Conservation (phyloP, 352 stramenopile genomes). For the Pythium folliculosum region DNA sequence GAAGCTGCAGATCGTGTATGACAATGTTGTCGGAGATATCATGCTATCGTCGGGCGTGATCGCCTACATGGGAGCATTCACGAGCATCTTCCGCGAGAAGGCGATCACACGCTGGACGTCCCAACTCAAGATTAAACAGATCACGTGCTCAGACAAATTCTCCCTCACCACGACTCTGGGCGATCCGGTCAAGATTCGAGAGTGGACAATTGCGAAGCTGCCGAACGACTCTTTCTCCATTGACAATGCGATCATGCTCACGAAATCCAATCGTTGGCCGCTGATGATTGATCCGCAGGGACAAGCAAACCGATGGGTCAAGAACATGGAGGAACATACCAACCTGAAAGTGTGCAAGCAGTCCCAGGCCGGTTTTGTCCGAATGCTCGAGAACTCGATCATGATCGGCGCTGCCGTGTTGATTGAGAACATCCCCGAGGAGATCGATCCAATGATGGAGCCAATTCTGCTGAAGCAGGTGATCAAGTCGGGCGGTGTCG, state of each 20-base stretch:
- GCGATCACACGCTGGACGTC: slow-evolving; percentile 86
- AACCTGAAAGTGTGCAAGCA: slow-evolving; percentile 94
- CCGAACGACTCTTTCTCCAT: slow-evolving; percentile 95
- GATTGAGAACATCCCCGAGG: slow-evolving; percentile 94
- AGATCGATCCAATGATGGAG: slow-evolving; percentile 94
- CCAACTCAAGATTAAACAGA: slow-evolving; percentile 58
- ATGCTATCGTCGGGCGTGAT: slow-evolving; percentile 94
- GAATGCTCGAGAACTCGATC: slow-evolving; percentile 95
- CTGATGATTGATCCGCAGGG: slow-evolving; percentile 97
- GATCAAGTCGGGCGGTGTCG: slow-evolving; percentile 85
- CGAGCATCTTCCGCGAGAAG: slow-evolving; percentile 87
- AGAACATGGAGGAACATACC: slow-evolving; percentile 92
- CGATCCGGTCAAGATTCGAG: slow-evolving; percentile 91
- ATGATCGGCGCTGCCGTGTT: slow-evolving; percentile 93
- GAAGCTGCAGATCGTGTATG: slow-evolving; percentile 83
- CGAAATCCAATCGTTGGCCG: slow-evolving; percentile 91
- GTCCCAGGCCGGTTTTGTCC: slow-evolving; percentile 92
- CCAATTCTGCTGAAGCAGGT: slow-evolving; percentile 93
- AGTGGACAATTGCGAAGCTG: slow-evolving; percentile 94
- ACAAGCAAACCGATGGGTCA: slow-evolving; percentile 95
- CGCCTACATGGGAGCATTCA: slow-evolving; percentile 94
- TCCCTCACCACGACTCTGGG: slow-evolving; percentile 88
- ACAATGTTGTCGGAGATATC: slow-evolving; percentile 93
- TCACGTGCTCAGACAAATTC: slow-evolving; percentile 83
- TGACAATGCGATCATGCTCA: slow-evolving; percentile 95